Evolutionary conservation across 495 filamentous ascomycete genomes (phyloP).

Genomic region (Aspergillus heteromorphus): DNA sequence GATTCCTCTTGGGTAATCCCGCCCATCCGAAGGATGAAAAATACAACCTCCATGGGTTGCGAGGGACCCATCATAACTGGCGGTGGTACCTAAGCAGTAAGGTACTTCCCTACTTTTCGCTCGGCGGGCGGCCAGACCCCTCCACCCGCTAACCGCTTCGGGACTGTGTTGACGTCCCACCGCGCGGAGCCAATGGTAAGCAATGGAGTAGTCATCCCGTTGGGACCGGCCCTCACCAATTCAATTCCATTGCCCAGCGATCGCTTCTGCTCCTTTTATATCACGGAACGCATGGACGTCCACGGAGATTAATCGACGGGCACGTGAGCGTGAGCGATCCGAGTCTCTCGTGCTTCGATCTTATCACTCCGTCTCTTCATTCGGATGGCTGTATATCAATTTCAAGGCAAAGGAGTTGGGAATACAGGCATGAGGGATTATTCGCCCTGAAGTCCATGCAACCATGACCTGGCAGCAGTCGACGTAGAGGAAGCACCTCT

Average conservation of each 20-base stretch:
- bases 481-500: too few relatives aligned
- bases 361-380: too few relatives aligned
- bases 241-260: neutral
- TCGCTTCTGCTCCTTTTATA: neutral
- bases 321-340: too few relatives aligned
- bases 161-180: constrained; percentile 11
- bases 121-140: neutral
- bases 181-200: neutral
- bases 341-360: neutral
- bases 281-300: neutral
- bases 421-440: too few relatives aligned
- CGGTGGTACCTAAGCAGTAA: too few relatives aligned
- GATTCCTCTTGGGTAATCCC: neutral
- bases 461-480: too few relatives aligned
- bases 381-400: too few relatives aligned
- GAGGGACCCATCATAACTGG: too few relatives aligned
- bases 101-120: neutral
- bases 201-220: constrained; percentile 7
- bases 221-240: constrained; percentile 5
- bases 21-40: too few relatives aligned
- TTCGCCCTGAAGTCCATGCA: too few relatives aligned
- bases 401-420: too few relatives aligned
- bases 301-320: neutral
- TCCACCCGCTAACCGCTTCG: constrained; percentile 6
- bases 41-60: too few relatives aligned